These are phyloP conservation scores for Phytophthora melonis DNA, from an alignment of 352 stramenopile species.

Conservation along the genomic window DNA sequence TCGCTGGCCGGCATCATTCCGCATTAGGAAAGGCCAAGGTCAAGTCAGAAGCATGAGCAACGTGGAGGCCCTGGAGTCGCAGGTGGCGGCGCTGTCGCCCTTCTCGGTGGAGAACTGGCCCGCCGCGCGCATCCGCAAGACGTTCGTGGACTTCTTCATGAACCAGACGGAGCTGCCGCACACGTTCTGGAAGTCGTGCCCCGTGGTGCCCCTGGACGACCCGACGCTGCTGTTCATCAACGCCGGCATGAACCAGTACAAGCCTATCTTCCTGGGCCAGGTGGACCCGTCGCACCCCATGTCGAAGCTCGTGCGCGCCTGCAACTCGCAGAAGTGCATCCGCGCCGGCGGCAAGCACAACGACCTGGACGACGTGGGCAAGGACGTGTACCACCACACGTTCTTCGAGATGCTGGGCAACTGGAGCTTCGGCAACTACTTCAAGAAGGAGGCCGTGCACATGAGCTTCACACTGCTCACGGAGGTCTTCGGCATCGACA, in stretches of 20 bases:
- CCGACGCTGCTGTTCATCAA: conserved; percentile 99
- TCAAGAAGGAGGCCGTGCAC: conserved; percentile 98
- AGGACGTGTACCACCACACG: conserved; percentile 99
- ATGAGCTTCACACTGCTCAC: conserved; percentile 98
- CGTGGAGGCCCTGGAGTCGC: conserved; percentile 31
- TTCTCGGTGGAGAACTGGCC: conserved; percentile 83
- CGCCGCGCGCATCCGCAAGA: conserved; percentile 95
- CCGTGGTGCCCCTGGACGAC: conserved; percentile 97
- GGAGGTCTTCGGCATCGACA: conserved; percentile 95
- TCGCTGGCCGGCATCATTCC: not conserved
- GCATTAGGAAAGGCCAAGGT: not conserved
- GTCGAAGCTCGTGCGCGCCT: conserved; percentile 91
- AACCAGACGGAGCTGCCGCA: conserved; percentile 87
- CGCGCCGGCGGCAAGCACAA: conserved; percentile 99
- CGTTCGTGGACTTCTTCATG: conserved; percentile 98
- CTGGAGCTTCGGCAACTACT: conserved; percentile 99
- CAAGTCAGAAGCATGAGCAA: not conserved
- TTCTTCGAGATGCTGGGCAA: conserved; percentile 99
- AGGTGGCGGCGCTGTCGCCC: conserved; percentile 33
- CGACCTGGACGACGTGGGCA: conserved; percentile 99
- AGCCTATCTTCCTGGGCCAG: conserved; percentile 99
- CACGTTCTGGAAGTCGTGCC: conserved; percentile 96
- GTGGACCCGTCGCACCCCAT: conserved; percentile 95
- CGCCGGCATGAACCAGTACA: conserved; percentile 99
- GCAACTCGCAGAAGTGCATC: conserved; percentile 99